Percentiles rank a stretch among this genome's conserved stretches.
Evolutionary conservation across 805 yeast species (phyloP).

Genomic region (Candida insectalens): DNA sequence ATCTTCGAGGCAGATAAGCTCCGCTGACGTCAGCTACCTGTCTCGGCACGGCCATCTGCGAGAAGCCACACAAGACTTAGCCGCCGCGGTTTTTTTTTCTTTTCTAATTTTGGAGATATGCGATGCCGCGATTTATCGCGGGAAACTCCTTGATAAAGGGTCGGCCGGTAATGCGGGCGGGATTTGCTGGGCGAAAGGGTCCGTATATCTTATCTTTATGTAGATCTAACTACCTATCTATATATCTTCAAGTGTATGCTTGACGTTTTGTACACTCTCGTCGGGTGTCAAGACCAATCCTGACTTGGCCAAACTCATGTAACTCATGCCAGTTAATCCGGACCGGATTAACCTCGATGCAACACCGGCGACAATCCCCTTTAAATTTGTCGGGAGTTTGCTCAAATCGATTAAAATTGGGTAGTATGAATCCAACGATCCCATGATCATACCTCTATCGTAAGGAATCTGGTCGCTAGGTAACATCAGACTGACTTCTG

Average conservation of each 20-base stretch:
- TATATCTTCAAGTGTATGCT: constrained; percentile 6
- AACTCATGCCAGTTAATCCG: constrained; percentile 39
- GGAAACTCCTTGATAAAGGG: too few relatives aligned
- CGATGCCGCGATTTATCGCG: too few relatives aligned
- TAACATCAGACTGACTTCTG: constrained; percentile 38
- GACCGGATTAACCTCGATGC: constrained; percentile 35
- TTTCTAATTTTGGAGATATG: too few relatives aligned
- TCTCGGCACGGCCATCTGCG: too few relatives aligned
- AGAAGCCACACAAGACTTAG: too few relatives aligned
- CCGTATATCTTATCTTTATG: not conserved
- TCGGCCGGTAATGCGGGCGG: too few relatives aligned
- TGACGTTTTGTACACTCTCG: constrained; percentile 22
- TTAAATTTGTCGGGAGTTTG: constrained; percentile 44
- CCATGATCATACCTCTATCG: constrained; percentile 33
- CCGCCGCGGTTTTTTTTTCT: too few relatives aligned
- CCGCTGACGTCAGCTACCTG: too few relatives aligned
- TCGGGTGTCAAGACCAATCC: constrained; percentile 52
- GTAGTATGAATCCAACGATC: constrained; percentile 47
- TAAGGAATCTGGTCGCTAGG: constrained; percentile 37
- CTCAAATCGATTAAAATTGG: constrained; percentile 49
- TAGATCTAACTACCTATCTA: not conserved
- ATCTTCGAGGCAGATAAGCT: too few relatives aligned
- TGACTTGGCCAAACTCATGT: constrained; percentile 49
- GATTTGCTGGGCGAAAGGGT: too few relatives aligned
- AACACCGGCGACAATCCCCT: constrained; percentile 60